Percentiles rank a stretch among this genome's conserved stretches.
Evolutionary conservation across 2,329 filamentous ascomycete species (phyloP).

Genomic region (Lasiodiplodia gonubiensis): DNA sequence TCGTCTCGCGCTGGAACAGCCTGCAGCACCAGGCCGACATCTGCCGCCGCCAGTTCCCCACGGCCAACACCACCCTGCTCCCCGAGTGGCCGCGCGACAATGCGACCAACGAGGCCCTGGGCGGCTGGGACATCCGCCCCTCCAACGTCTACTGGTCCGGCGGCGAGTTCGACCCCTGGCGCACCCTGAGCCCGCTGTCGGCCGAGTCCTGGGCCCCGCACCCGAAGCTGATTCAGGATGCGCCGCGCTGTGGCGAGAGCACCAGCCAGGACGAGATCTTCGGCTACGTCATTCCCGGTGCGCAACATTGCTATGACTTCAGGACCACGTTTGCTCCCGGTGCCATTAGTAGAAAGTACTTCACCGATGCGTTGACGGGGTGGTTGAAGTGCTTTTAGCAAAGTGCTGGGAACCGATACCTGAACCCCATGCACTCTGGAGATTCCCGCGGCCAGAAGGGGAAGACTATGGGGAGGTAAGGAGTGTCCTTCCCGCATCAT

Average conservation of each 20-base stretch:
- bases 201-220: constrained; percentile 50
- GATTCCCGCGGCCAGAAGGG: neutral
- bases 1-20: constrained; percentile 56
- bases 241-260: constrained; percentile 52
- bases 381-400: constrained; percentile 46
- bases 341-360: constrained; percentile 44
- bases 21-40: constrained; percentile 51
- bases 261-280: constrained; percentile 51
- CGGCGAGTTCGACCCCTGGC: constrained; percentile 61
- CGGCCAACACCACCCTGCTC: constrained; percentile 46
- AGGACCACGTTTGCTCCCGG: constrained; percentile 38
- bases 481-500: neutral
- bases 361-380: constrained; percentile 49
- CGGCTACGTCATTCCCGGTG: constrained; percentile 53
- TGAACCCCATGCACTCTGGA: no score
- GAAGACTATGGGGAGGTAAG: neutral
- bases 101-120: constrained; percentile 51
- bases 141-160: constrained; percentile 59
- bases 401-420: neutral
- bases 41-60: constrained; percentile 58
- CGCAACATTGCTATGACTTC: constrained; percentile 58
- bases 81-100: constrained; percentile 49
- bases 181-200: constrained; percentile 53
- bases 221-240: constrained; percentile 45
- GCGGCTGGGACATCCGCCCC: constrained; percentile 59